Conservation (phyloP, 164 flowering plant genomes). For the Stephania cephalantha region DNA sequence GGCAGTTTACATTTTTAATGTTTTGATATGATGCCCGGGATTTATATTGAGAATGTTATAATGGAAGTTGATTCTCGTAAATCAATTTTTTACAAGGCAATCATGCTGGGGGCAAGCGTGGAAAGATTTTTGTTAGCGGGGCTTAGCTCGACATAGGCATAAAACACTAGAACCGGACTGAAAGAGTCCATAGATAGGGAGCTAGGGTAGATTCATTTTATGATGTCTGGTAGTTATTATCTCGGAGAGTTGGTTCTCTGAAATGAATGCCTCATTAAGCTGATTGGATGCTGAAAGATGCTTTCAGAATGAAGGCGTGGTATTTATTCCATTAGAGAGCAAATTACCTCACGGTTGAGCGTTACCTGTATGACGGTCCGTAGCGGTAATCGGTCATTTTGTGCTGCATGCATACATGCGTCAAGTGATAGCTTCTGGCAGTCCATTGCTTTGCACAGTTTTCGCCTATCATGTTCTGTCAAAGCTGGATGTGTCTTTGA, state of each 20-base stretch:
- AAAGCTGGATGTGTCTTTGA: slow-evolving; percentile 64
- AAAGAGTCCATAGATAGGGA: neutral
- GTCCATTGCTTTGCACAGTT: slow-evolving; percentile 71
- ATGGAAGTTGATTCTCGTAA: neutral
- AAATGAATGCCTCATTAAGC: neutral
- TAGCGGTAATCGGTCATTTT: slow-evolving; percentile 81
- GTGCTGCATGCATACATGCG: slow-evolving; percentile 85
- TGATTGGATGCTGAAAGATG: neutral
- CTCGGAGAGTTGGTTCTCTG: neutral
- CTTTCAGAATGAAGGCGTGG: neutral
- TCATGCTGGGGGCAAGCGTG: neutral
- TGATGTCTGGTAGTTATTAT: neutral
- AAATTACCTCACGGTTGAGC: slow-evolving; percentile 6
- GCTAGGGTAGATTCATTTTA: neutral
- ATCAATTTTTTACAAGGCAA: neutral
- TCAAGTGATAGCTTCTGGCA: slow-evolving; percentile 72
- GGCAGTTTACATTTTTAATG: neutral
- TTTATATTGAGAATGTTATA: neutral
- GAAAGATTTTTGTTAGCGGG: neutral
- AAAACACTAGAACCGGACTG: neutral
- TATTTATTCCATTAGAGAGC: neutral
- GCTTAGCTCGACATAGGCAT: neutral
- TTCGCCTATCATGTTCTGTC: slow-evolving; percentile 60
- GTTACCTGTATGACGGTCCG: slow-evolving; percentile 68
- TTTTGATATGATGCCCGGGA: neutral